Conservation (phyloP, 495 filamentous ascomycete genomes). For the Lasiosphaeria hispida region DNA sequence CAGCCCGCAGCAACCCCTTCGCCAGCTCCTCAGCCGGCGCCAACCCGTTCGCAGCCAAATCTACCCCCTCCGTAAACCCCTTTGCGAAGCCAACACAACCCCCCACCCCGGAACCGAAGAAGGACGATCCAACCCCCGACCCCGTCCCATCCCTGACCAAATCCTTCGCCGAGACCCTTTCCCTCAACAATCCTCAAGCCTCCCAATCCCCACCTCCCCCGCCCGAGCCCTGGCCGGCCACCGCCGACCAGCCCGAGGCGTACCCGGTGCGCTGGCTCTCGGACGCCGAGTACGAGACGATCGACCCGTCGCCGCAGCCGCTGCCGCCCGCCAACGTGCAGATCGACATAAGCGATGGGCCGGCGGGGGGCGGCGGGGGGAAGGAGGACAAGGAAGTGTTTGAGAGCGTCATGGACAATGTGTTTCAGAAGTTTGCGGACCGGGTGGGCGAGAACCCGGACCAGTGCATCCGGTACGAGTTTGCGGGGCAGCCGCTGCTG, state of each 20-base stretch:
- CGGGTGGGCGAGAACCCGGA: constrained; percentile 87
- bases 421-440: constrained; percentile 90
- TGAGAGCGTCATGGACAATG: constrained; percentile 78
- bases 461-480: constrained; percentile 92
- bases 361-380: constrained; percentile 39
- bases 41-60: constrained; percentile 33
- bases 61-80: constrained; percentile 26
- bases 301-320: constrained; percentile 53
- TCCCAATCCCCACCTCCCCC: constrained; percentile 41
- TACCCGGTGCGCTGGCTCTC: constrained; percentile 75
- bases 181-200: constrained; percentile 44
- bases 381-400: constrained; percentile 80
- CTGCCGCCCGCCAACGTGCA: constrained; percentile 49
- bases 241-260: constrained; percentile 58
- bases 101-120: constrained; percentile 11
- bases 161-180: constrained; percentile 64
- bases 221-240: constrained; percentile 73
- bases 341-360: constrained; percentile 42
- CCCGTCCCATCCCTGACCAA: constrained; percentile 41
- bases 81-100: constrained; percentile 27
- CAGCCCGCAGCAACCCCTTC: constrained; percentile 48
- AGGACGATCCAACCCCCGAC: constrained; percentile 19
- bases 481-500: constrained; percentile 72
- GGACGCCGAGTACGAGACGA: constrained; percentile 88
- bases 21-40: constrained; percentile 31